Base-by-base conservation (phyloP, 441 rosid genomes). In the Isatis lusitanica region DNA sequence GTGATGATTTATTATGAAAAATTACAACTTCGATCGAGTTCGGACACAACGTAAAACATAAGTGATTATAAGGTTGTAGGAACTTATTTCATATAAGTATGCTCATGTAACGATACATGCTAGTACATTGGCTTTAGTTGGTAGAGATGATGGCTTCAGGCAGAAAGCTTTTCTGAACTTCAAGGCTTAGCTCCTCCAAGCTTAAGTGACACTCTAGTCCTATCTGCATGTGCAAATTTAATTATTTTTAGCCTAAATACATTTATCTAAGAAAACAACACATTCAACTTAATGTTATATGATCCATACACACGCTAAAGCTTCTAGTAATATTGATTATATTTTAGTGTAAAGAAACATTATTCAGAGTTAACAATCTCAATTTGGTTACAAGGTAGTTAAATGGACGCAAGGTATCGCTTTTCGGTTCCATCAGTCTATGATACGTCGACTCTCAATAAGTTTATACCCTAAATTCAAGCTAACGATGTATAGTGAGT, bases 151-250 rank as follows among this genome's bases (percentile, higher is more conserved):
- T 65, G 18, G 48, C 71, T 15, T 81, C 81, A 13, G 81, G 55
- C 28, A 80, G 75, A 88, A 88, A 87, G 82, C 87, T 91, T 71
- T 83, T 86, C 70, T 93, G 98, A 76, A 93, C 86, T 82, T 87
- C 94, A 43, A 91, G 80, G 24, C 90, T 90, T 39, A 94, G 74
- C 76, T 94, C 98, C 82, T 94, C 98, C 84, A 90, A 82, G 70
- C 97, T 92, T 73, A 94, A 78, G 78, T 81, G 85, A 66, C 97
- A 94, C 75, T 92, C 97, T 74, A 92, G 47, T 63, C 97, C 96
- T 75, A 91, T 91, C 98, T 93, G 91, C 79, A 81, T 16, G 44
- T 42, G 31, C 71, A 30, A 43, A 30, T 74, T 64, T 11, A 21
- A 35, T 43, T 59, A 38, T 18, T 7, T n/a, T 18, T 17, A 60